A percentile compares a stretch with the other conserved stretches of the same genome.
Conservation (phyloP, 306 rosid species). For the Prunus mira region DNA sequence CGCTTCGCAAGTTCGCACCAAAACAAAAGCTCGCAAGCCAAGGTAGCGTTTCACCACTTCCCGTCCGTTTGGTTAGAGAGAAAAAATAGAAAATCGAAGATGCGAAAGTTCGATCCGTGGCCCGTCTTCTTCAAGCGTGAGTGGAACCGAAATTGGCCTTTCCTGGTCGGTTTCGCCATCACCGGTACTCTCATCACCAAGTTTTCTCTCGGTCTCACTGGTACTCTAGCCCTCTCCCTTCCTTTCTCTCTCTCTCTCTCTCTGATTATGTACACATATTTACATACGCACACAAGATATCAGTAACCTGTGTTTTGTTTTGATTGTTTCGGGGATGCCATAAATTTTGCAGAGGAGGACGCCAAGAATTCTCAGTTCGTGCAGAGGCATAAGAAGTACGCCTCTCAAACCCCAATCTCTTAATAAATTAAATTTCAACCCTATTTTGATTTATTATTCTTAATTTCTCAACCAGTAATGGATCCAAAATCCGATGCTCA, state of each 20-base stretch:
- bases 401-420: neutral
- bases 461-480: neutral
- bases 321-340: neutral
- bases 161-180: constrained; percentile 58
- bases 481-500: neutral
- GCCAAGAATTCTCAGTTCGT: constrained; percentile 14
- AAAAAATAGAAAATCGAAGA: constrained; percentile 15
- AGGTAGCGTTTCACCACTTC: neutral
- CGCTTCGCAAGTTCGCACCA: neutral
- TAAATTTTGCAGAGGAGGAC: constrained; percentile 13
- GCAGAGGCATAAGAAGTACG: constrained; percentile 19
- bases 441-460: neutral
- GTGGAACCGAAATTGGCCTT: constrained; percentile 64
- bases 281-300: neutral
- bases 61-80: neutral
- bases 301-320: neutral
- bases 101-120: constrained; percentile 63
- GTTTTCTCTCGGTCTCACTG: constrained; percentile 44
- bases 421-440: neutral
- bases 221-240: constrained; percentile 16
- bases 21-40: neutral
- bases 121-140: constrained; percentile 58
- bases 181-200: constrained; percentile 51
- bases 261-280: neutral
- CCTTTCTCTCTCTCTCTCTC: neutral